phyloP scores from a whole-genome alignment of 108 stramenopile species.

The Mediolabrus comicus region DNA sequence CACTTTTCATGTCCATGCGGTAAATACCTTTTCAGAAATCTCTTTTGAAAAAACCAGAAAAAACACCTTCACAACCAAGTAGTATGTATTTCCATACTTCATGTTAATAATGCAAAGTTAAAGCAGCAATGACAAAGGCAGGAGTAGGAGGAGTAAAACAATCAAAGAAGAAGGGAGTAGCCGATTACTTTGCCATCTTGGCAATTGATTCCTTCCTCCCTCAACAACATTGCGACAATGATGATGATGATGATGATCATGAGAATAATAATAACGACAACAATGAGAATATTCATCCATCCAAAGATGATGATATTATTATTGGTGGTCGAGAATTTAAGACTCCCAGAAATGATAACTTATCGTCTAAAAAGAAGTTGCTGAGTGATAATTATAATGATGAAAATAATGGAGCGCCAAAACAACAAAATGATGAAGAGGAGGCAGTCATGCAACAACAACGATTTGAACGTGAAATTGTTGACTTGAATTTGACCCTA shows the following conservation, averaged over 20 bases:
- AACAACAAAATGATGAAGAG: not conserved
- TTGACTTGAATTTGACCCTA: constrained; percentile 27
- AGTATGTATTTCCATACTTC: too few species aligned
- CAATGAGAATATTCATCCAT: not conserved
- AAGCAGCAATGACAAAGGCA: not conserved
- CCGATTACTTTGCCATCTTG: constrained; percentile 85
- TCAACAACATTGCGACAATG: not conserved
- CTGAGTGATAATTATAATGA: constrained; percentile 12
- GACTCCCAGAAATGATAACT: constrained; percentile 22
- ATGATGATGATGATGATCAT: not conserved
- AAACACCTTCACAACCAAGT: too few species aligned
- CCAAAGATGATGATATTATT: not conserved
- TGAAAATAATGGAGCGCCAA: constrained; percentile 23
- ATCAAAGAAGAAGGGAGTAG: constrained; percentile 52
- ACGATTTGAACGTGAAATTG: constrained; percentile 81
- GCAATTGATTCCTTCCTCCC: constrained; percentile 45
- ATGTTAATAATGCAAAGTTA: too few species aligned
- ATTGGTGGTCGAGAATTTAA: not conserved
- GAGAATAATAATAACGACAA: not conserved
- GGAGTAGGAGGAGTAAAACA: not conserved
- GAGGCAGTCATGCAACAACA: constrained; percentile 32
- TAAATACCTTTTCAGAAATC: too few species aligned
- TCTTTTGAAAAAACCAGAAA: too few species aligned
- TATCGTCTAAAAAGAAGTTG: not conserved
- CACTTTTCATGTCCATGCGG: too few species aligned